phyloP scores from a whole-genome alignment of 1,284 basidiomycete genomes.

The Coniophora puteana region DNA sequence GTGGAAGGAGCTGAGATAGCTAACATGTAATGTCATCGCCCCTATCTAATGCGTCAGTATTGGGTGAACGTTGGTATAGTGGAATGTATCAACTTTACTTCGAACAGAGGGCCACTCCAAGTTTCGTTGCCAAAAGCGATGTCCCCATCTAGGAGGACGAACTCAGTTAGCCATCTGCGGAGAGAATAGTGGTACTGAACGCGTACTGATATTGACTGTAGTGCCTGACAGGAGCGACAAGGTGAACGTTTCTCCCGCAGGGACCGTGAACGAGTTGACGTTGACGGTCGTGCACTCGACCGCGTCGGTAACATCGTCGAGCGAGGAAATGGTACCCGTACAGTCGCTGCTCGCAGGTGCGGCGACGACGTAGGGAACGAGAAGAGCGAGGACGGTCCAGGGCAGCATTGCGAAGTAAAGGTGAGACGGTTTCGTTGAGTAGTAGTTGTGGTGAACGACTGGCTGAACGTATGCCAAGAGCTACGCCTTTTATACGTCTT shows the following conservation, averaged over 20 bases:
- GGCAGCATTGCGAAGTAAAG: no score
- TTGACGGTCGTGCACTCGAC: slow-evolving; percentile 32
- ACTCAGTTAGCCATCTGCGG: no score
- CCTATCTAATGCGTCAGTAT: slow-evolving; percentile 26
- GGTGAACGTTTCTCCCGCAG: slow-evolving; percentile 37
- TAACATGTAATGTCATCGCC: slow-evolving; percentile 36
- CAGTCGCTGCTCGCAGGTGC: slow-evolving; percentile 16
- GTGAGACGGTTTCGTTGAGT: no score
- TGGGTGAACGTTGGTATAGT: neutral
- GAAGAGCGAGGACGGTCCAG: slow-evolving; percentile 12
- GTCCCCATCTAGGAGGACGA: slow-evolving; percentile 44
- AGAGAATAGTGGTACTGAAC: slow-evolving; percentile 6
- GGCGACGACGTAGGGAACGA: slow-evolving; percentile 17
- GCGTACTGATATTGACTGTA: slow-evolving; percentile 37
- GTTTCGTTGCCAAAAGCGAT: slow-evolving; percentile 35
- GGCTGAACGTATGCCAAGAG: no score
- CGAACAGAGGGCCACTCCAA: slow-evolving; percentile 41
- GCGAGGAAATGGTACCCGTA: slow-evolving; percentile 30
- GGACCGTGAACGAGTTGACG: slow-evolving; percentile 37
- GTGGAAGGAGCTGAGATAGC: slow-evolving; percentile 8
- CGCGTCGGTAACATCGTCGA: slow-evolving; percentile 28
- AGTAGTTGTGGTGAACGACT: no score
- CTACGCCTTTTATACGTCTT: no score
- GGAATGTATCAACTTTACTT: slow-evolving; percentile 17
- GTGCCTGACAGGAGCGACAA: slow-evolving; percentile 36